Evolutionary conservation across 2,329 filamentous ascomycete genomes (phyloP), one percentile per base, ranked within the genome.

Genomic region (Davidsoniella neocaledoniae): DNA sequence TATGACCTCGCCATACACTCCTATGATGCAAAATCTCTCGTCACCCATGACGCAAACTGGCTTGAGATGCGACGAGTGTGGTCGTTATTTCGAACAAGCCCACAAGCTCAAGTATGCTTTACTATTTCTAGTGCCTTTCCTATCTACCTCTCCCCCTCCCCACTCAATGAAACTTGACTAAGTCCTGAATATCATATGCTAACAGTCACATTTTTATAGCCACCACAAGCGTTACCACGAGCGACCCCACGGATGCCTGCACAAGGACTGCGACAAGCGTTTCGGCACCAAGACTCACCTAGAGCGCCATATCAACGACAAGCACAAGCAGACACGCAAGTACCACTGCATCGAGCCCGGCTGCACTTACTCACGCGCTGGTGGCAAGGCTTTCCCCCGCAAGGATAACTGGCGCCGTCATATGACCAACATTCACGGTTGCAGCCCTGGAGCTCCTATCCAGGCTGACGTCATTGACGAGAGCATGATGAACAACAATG

Each of bases 391-490:
- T 0, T 79, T 79, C 55, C 73, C 74, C 1, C 64, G 75, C 48
- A 79, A 78, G 57, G 75, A 78, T 57, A 78, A 79, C 59, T 78
- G 74, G 74, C 71, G 74, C 56, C 64, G 75, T 50, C 75, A 79
- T 57, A 77, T 79, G 73, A 64, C 68, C 36, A 77, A 77, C 59
- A 77, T 76, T 55, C 75, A 79, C 56, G 61, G 67, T 36, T 50
- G 50, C 40, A 56, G 46, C 39, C 56, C 54, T 4, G 49, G 51
- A 10, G 48, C 54, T 4, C 53, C 56, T 4, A 49, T 55, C 1
- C 56, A 58, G 48, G 54, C 55, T n/a, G 54, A 57, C 21, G 42
- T 57, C 39, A 52, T 56, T 39, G 56, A 58, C 12, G 29, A 33
- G 29, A 33, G 8, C 29, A 33, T 33, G 29, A 33, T 33, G 29